phyloP scores from a whole-genome alignment of 2,329 filamentous ascomycete species.

The Knoxdaviesia capensis region DNA sequence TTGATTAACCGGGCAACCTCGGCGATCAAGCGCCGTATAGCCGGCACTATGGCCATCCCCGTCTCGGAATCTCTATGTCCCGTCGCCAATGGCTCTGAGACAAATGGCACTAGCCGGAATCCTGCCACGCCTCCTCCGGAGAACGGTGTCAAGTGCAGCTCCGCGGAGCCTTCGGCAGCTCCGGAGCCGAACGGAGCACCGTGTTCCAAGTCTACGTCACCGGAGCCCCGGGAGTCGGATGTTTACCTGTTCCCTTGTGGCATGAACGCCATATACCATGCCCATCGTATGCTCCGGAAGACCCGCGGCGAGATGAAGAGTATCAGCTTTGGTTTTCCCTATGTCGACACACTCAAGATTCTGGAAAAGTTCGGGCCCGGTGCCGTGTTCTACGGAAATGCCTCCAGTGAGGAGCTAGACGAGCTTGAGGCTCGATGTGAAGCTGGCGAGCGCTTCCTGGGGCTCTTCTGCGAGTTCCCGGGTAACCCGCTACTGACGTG shows the following conservation, averaged over 20 bases:
- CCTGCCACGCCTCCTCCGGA: too few relatives aligned
- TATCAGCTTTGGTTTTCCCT: slow-evolving; percentile 91
- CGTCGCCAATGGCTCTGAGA: too few relatives aligned
- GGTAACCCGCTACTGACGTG: slow-evolving; percentile 77
- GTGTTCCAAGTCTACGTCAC: too few relatives aligned
- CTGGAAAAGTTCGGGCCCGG: slow-evolving; percentile 87
- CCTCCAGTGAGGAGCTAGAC: slow-evolving; percentile 58
- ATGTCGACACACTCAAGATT: slow-evolving; percentile 91
- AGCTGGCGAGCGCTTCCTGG: slow-evolving; percentile 56
- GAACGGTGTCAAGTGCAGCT: slow-evolving; percentile 14
- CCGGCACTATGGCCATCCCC: slow-evolving; percentile 60
- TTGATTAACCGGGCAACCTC: slow-evolving; percentile 66
- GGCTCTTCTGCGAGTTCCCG: slow-evolving; percentile 86
- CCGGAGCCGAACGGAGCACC: slow-evolving; percentile 23
- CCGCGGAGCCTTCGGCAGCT: slow-evolving; percentile 13
- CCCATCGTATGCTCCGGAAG: slow-evolving; percentile 53
- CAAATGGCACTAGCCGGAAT: too few relatives aligned
- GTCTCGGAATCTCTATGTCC: slow-evolving; percentile 12
- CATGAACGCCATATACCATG: slow-evolving; percentile 90
- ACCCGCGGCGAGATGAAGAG: slow-evolving; percentile 48
- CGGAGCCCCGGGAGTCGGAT: slow-evolving; percentile 53
- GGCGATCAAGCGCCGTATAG: slow-evolving; percentile 72
- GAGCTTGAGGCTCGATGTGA: slow-evolving; percentile 56
- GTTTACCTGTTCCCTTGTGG: slow-evolving; percentile 77
- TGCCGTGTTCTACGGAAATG: slow-evolving; percentile 71